Evolutionary conservation across 768 basidiomycete genomes (phyloP).

Genomic region (Lentinula aciculospora): DNA sequence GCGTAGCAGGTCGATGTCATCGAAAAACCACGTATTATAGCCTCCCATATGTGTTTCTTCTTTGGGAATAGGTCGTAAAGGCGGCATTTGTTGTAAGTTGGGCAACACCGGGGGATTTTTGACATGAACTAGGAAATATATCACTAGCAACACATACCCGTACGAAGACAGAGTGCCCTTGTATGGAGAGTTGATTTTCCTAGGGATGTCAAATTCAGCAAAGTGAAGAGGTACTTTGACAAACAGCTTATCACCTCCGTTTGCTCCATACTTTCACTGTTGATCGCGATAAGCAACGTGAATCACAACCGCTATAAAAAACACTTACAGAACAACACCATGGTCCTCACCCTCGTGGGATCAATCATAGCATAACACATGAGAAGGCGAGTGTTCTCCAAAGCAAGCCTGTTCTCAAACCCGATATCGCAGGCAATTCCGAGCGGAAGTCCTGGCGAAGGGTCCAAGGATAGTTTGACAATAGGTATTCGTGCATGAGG

Average conservation of each 20-base stretch:
- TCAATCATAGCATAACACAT: conserved; percentile 98
- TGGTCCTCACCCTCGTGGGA: conserved; percentile 84
- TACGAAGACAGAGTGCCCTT: conserved; percentile 95
- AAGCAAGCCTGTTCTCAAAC: conserved; percentile 93
- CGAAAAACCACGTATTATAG: conserved; percentile 94
- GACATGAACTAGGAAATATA: conserved; percentile 96
- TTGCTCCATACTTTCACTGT: conserved; percentile 99
- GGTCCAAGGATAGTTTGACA: conserved; percentile 91
- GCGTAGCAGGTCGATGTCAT: conserved; percentile 89
- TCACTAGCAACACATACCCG: conserved; percentile 95
- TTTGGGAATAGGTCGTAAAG: conserved; percentile 74
- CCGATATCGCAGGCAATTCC: conserved; percentile 99
- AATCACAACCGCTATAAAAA: not conserved
- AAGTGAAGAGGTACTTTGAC: not conserved
- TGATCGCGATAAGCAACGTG: not conserved
- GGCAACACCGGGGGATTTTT: conserved; percentile 96
- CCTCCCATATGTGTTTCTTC: conserved; percentile 78
- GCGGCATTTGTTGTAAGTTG: conserved; percentile 93
- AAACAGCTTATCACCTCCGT: conserved; percentile 52
- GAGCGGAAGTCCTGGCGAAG: conserved; percentile 71
- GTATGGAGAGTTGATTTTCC: conserved; percentile 99
- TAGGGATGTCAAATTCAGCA: conserved; percentile 19
- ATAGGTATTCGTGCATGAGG: conserved; percentile 98
- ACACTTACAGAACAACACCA: conserved; percentile 93
- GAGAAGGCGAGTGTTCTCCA: conserved; percentile 94